Evolutionary conservation across 2,329 filamentous ascomycete species (phyloP).

Genomic region (Davidsoniella virescens): DNA sequence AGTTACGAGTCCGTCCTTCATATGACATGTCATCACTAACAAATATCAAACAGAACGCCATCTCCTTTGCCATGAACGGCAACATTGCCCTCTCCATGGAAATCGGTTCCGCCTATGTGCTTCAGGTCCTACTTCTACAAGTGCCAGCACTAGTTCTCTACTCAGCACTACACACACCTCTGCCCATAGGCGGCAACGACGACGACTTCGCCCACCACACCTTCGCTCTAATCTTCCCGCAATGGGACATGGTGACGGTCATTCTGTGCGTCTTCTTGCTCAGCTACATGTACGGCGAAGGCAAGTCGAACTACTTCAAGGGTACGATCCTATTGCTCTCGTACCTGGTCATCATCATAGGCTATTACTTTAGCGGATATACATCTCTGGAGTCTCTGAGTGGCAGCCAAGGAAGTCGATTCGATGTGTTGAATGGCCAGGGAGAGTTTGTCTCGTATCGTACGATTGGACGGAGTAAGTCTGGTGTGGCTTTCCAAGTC

Average conservation of each 20-base stretch:
- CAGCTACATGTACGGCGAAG: slow-evolving; percentile 94
- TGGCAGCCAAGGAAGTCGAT: slow-evolving; percentile 30
- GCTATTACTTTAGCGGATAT: slow-evolving; percentile 70
- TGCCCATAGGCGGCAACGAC: slow-evolving; percentile 19
- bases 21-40: slow-evolving; percentile 5
- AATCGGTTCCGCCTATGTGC: slow-evolving; percentile 89
- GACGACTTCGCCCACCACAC: slow-evolving; percentile 40
- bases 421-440: slow-evolving; percentile 36
- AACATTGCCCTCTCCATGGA: slow-evolving; percentile 99
- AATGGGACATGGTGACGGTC: slow-evolving; percentile 98
- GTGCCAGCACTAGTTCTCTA: slow-evolving; percentile 87
- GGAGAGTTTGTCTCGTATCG: slow-evolving; percentile 36
- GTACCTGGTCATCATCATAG: slow-evolving; percentile 80
- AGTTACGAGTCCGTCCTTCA: slow-evolving; percentile 9
- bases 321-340: slow-evolving; percentile 86
- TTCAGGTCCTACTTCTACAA: slow-evolving; percentile 90
- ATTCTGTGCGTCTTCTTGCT: slow-evolving; percentile 92
- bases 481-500: slow-evolving; percentile 19
- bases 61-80: slow-evolving; percentile 98
- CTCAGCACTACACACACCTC: slow-evolving; percentile 53
- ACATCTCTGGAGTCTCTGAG: slow-evolving; percentile 19
- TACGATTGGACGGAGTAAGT: slow-evolving; percentile 33
- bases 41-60: slow-evolving; percentile 54
- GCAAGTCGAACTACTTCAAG: slow-evolving; percentile 99
- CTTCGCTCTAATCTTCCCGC: slow-evolving; percentile 84